phyloP scores from a whole-genome alignment of 2,329 filamentous ascomycete genomes.

The Rhynchosporium secalis region DNA sequence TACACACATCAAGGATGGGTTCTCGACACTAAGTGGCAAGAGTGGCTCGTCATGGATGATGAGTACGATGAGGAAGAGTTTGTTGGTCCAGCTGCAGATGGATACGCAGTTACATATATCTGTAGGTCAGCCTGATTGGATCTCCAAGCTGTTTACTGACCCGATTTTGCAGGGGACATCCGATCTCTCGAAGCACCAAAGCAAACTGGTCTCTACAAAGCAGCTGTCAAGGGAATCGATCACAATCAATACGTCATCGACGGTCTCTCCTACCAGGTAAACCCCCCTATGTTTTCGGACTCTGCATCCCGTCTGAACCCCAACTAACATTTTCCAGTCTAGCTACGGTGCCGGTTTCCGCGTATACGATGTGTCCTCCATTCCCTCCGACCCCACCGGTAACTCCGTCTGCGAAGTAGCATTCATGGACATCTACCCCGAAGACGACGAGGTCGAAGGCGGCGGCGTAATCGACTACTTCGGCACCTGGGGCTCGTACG shows the following conservation, averaged over 20 bases:
- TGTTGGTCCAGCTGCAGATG: constrained; percentile 44
- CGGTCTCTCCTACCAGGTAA: constrained; percentile 33
- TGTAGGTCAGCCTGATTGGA: constrained; percentile 34
- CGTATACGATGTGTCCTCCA: constrained; percentile 40
- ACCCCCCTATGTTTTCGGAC: background rate
- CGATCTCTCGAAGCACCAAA: constrained; percentile 43
- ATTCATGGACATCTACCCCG: constrained; percentile 38
- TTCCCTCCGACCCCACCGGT: constrained; percentile 36
- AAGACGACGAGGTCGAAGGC: constrained; percentile 30
- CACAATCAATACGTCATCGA: constrained; percentile 50
- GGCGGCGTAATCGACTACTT: constrained; percentile 45
- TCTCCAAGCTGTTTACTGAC: background rate
- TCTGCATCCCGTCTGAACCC: background rate
- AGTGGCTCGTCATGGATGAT: constrained; percentile 23
- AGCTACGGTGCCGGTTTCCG: constrained; percentile 53
- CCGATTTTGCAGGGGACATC: constrained; percentile 40
- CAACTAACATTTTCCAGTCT: background rate
- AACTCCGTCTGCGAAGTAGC: constrained; percentile 46
- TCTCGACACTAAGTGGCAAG: constrained; percentile 20
- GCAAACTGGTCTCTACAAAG: constrained; percentile 47
- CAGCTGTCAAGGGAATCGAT: constrained; percentile 44
- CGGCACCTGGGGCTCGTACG: constrained; percentile 46
- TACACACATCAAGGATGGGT: constrained; percentile 53
- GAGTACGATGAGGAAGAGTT: constrained; percentile 46
- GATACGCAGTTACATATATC: constrained; percentile 52